phyloP scores from a whole-genome alignment of 2,329 filamentous ascomycete species.

The Thelonectria rubi region DNA sequence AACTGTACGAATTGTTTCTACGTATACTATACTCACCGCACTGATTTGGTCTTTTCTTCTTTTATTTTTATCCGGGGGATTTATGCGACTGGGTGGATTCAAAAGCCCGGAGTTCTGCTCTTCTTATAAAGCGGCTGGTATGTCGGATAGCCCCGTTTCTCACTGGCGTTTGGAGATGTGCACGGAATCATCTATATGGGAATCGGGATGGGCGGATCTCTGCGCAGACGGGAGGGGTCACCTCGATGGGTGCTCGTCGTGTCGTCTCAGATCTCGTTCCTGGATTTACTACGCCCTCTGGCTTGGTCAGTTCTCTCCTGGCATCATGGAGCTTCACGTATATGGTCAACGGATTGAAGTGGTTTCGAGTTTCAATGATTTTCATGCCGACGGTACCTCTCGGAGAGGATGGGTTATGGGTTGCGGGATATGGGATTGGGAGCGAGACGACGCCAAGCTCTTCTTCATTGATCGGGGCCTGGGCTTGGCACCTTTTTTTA shows the following conservation, averaged over 20 bases:
- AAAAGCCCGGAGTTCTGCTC: conserved; percentile 46
- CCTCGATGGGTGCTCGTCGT: conserved; percentile 19
- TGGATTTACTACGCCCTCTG: conserved; percentile 4
- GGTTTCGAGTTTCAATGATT: conserved; percentile 14
- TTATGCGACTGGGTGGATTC: conserved; percentile 34
- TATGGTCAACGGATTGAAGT: conserved; percentile 13
- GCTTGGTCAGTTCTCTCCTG: neutral
- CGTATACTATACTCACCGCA: conserved; percentile 30
- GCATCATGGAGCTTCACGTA: conserved; percentile 12
- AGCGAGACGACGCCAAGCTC: conserved; percentile 17
- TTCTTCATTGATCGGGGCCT: conserved; percentile 1
- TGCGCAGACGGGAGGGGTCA: conserved; percentile 9
- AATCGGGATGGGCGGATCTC: conserved; percentile 22
- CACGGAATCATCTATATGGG: conserved; percentile 26
- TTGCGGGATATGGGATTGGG: conserved; percentile 14
- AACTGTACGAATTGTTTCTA: conserved; percentile 40
- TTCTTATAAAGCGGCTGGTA: conserved; percentile 41
- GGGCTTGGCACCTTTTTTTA: conserved; percentile 20
- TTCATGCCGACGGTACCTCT: conserved; percentile 10
- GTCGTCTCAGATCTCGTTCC: conserved; percentile 25
- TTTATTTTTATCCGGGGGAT: conserved; percentile 34
- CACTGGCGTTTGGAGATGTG: conserved; percentile 40
- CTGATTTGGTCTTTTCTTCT: conserved; percentile 29
- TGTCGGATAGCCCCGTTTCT: conserved; percentile 34
- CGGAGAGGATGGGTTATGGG: conserved; percentile 15